Base-by-base conservation (phyloP, 2,329 filamentous ascomycete species). In the Fusarium sp. region DNA sequence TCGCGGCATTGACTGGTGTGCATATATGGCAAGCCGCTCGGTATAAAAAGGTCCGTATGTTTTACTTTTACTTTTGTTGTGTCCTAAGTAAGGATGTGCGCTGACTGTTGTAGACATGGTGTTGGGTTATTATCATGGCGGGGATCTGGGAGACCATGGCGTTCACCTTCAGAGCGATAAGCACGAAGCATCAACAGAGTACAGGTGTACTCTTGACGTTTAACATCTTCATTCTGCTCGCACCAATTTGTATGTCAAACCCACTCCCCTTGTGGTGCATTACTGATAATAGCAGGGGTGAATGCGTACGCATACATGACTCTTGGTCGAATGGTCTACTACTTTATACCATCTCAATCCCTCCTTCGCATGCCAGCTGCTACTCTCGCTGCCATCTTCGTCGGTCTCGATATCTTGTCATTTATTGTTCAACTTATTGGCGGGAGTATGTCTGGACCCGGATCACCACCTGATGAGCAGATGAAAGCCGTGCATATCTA, bases 281-380 rank as follows among this genome's bases (percentile, higher is more conserved):
- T 3, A 30, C 62, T 77, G 33, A 77, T 56, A 28, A 35, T 2
- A 4, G 4, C 36, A 82, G 81, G 81, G 81, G 78, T 86, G n/a
- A 86, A 86, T 65, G 84, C 84, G 5, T 86, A 84, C 66, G 81
- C 81, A 31, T 86, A 85, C 75, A 85, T 86, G 82, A 78, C 83
- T 8, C 78, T 86, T 20, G 84, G 81, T 7, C 81, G 84, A 5
- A 85, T 86, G 82, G 81, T 85, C 30, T 76, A 86, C 74, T 85
- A 80, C 70, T 85, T 83, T 61, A 47, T 82, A 6, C 83, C 83
- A 4, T 78, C 80, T 0, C 80, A 78, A 22, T 76, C 77, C 9
- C 77, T 86, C n/a, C 78, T 82, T 10, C 70, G 68, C 11, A 78
- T 86, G 57, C 79, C 80, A 0, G 83, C 84, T 3, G 74, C 78